Conservation (phyloP, 2,329 filamentous ascomycete genomes). For the Ophiostoma quercus region DNA sequence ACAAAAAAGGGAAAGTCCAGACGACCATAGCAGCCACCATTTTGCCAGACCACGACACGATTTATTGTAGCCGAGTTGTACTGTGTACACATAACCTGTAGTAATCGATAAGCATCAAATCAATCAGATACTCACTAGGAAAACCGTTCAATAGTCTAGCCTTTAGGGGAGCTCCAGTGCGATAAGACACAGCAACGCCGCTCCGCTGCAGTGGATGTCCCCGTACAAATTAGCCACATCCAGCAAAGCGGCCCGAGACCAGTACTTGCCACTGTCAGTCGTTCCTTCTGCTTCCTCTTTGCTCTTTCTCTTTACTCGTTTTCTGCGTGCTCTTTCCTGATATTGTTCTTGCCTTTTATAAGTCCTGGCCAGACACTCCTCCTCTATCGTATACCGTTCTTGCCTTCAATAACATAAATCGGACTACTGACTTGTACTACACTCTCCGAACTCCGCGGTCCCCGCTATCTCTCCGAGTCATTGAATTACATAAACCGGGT, state of each 20-base stretch:
- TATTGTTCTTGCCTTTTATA: not conserved
- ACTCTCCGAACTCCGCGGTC: not conserved
- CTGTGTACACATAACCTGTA: not conserved
- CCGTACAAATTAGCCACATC: conserved; percentile 20
- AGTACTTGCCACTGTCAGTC: not conserved
- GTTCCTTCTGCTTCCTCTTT: not conserved
- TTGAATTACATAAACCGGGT: conserved; percentile 8
- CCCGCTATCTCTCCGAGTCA: conserved; percentile 4
- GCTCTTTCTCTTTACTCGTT: not conserved
- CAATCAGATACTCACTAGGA: not conserved
- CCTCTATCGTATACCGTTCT: not conserved
- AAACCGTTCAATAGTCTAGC: not conserved
- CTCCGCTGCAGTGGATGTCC: conserved; percentile 4
- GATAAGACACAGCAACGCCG: conserved; percentile 1
- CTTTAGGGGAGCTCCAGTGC: not conserved
- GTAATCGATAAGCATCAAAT: not conserved
- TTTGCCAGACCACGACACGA: no score
- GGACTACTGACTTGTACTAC: not conserved
- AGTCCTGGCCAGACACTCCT: not conserved
- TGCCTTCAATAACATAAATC: not conserved
- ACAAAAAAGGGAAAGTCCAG: not conserved
- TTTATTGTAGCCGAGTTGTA: no score
- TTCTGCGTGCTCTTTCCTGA: not conserved
- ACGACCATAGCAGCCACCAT: not conserved
- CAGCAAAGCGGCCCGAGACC: conserved; percentile 17